Evolutionary conservation across 768 basidiomycete genomes (phyloP), one percentile per base, ranked within the genome.

Genomic region (Auricularia auricula-judae): DNA sequence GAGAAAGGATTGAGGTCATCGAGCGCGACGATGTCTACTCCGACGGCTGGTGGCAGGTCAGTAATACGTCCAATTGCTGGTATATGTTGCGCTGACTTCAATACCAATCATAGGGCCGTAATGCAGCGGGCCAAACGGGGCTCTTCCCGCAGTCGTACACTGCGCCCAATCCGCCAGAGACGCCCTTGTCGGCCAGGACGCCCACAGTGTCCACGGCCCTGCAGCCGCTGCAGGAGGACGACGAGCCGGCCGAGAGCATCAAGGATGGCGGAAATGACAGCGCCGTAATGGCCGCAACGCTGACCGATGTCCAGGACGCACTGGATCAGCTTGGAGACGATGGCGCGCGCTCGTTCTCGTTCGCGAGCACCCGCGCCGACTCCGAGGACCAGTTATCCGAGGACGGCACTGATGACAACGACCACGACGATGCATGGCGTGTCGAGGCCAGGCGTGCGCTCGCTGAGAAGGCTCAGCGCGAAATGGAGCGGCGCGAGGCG

Each of bases 1-100:
- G 95, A 2, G 93, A 98, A 68, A 80, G 83, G 64, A 92, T 98
- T 69, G 87, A 91, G 71, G 86, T 99, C 35, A 65, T 98, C 51
- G 96, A 98, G 78, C 91, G 85, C 76, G 97, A 98, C 72, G 97
- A 98, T 68, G 76, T 84, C 65, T 98, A 91, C 72, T 84, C 84
- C 21, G 97, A 99, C 74, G 97, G 96, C 18, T 98, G 97, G 97
- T 98, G 93, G 93, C 82, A 85, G 81, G 87, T 87, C 64, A 72
- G 81, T 75, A 21, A 16, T 21, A 0, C 21, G 54, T 29, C 29
- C 29, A 29, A 29, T 29, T 29, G 29, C 29, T 29, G 29, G 0
- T 29, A 29, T 29, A 2, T 29, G 29, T 29, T 29, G 29, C 29
- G 29, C 29, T 29, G 29, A 29, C 2, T 29, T 29, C 29, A 29